phyloP scores from a whole-genome alignment of 768 basidiomycete species.

The Collybia nuda region DNA sequence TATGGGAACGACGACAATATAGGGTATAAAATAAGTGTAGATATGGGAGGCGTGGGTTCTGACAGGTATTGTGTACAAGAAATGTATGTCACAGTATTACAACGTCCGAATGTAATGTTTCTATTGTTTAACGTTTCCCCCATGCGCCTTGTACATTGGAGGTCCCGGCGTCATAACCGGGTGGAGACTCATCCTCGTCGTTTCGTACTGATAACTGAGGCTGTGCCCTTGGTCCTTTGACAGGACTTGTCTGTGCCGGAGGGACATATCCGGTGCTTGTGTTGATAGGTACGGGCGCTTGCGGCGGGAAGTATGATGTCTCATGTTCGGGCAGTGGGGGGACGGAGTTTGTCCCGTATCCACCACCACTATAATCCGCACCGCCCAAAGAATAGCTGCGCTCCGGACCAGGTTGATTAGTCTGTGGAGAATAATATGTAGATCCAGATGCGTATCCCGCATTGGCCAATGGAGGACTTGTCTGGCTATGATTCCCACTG shows the following conservation, averaged over 20 bases:
- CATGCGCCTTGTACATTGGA: constrained; percentile 51
- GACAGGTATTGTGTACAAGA: not conserved
- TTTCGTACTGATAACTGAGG: constrained; percentile 23
- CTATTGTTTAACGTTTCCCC: constrained; percentile 38
- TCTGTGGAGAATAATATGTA: constrained; percentile 22
- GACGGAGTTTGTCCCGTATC: constrained; percentile 31
- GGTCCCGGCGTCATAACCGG: constrained; percentile 60
- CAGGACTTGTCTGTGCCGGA: constrained; percentile 32
- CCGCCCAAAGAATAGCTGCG: constrained; percentile 60
- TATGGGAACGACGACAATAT: no score
- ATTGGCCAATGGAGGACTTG: constrained; percentile 25
- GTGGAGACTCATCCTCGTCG: constrained; percentile 57
- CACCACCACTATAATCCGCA: constrained; percentile 45
- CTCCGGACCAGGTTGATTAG: constrained; percentile 26
- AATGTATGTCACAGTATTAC: not conserved
- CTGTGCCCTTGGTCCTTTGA: constrained; percentile 41
- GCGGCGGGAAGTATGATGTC: constrained; percentile 21
- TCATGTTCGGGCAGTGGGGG: constrained; percentile 31
- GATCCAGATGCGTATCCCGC: constrained; percentile 21
- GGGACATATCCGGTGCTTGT: constrained; percentile 26
- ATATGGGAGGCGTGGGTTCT: not conserved
- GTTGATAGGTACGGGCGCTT: constrained; percentile 35
- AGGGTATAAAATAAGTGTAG: no score
- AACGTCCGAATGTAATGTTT: not conserved
- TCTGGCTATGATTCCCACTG: constrained; percentile 16